Evolutionary conservation across 208 protist species (phyloP).

Genomic region (Giardia muris): DNA sequence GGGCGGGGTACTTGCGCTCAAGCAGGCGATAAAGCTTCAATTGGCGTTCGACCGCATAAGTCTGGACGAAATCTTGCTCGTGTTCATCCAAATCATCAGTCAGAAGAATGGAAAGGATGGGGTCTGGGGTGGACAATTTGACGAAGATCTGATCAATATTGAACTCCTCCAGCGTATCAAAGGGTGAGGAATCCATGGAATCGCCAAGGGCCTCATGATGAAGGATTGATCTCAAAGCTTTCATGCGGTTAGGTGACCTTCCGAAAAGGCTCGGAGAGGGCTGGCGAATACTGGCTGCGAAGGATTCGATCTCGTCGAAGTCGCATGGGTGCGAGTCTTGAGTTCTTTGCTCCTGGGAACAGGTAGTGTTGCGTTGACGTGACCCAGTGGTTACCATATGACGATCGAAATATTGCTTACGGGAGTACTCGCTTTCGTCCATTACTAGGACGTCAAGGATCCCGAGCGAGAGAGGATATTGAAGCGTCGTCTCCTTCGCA

Average conservation of each 20-base stretch:
- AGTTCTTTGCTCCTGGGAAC: too few species aligned
- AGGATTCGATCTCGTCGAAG: not conserved
- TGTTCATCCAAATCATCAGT: not conserved
- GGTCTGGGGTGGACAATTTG: not conserved
- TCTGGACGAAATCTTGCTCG: not conserved
- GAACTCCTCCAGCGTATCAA: not conserved
- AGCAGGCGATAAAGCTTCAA: not conserved
- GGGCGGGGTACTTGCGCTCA: not conserved
- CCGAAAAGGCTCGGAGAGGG: not conserved
- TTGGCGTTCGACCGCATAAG: not conserved
- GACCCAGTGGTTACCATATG: too few species aligned
- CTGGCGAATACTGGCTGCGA: not conserved
- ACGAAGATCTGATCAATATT: not conserved
- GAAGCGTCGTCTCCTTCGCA: not conserved
- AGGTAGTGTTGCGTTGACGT: too few species aligned
- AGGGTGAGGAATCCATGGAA: not conserved
- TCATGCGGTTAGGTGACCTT: not conserved
- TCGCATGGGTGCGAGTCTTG: not conserved
- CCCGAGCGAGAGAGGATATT: not conserved
- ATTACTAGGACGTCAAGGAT: not conserved
- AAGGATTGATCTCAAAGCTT: not conserved
- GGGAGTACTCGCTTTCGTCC: not conserved
- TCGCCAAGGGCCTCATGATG: not conserved
- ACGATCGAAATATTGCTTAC: not conserved
- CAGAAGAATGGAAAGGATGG: not conserved